A percentile compares a stretch with the other conserved stretches of the same genome.
These are phyloP conservation scores for Gloeophyllum trabeum DNA, from an alignment of 768 basidiomycete species.

Conservation along the genomic window DNA sequence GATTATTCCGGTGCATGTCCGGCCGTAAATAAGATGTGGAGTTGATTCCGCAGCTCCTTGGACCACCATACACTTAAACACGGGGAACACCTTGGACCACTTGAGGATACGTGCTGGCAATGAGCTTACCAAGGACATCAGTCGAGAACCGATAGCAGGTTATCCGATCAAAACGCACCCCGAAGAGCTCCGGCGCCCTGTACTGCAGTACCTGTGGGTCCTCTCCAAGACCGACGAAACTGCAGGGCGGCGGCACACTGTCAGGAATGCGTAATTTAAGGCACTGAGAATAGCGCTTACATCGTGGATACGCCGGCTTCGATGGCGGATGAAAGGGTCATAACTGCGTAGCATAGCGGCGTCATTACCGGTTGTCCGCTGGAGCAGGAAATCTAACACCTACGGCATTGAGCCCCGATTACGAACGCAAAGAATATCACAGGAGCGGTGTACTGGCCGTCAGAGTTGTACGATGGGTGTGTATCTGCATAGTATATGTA, in stretches of 20 bases:
- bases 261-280: background rate
- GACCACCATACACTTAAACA: constrained; percentile 7
- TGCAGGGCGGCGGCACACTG: constrained; percentile 13
- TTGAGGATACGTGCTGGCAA: constrained; percentile 55
- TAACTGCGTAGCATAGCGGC: constrained; percentile 26
- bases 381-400: constrained; percentile 14
- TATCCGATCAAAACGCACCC: constrained; percentile 23
- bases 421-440: constrained; percentile 72
- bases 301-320: constrained; percentile 87
- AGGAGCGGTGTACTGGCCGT: constrained; percentile 70
- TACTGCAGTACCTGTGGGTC: constrained; percentile 69
- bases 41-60: no score
- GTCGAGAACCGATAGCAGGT: background rate
- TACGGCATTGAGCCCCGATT: constrained; percentile 67
- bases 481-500: constrained; percentile 35
- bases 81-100: constrained; percentile 52
- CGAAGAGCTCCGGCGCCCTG: constrained; percentile 63
- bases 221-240: constrained; percentile 78
- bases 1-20: no score
- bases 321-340: constrained; percentile 62
- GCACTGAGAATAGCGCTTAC: constrained; percentile 22
- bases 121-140: constrained; percentile 30
- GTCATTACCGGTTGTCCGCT: background rate
- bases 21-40: no score
- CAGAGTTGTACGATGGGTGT: constrained; percentile 58